Conservation (phyloP, 2,329 filamentous ascomycete species). For the Fusarium compactum region DNA sequence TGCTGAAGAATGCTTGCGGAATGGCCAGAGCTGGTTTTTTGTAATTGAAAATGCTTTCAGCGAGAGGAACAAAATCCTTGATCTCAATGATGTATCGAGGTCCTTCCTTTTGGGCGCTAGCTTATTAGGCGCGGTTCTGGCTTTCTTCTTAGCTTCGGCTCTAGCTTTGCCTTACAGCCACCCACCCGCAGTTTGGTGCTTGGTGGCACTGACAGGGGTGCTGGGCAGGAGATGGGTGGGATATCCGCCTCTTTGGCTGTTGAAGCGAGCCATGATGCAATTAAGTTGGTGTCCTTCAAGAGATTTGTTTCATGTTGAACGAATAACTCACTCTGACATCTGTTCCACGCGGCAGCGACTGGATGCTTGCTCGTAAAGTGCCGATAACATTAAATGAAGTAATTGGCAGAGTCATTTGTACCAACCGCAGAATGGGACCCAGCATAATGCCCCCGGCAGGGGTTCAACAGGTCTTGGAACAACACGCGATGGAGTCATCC, state of each 20-base stretch:
- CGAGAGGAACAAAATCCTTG: conserved; percentile 55
- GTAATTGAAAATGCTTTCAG: conserved; percentile 51
- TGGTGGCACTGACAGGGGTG: too few species aligned
- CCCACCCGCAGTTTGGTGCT: neutral
- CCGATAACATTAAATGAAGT: too few species aligned
- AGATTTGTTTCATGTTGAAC: too few species aligned
- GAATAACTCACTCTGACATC: too few species aligned
- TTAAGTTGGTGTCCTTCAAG: neutral
- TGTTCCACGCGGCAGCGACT: too few species aligned
- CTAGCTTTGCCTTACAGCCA: neutral
- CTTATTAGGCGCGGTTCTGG: neutral
- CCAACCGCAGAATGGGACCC: too few species aligned
- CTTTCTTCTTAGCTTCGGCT: neutral
- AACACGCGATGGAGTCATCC: neutral
- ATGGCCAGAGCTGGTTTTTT: conserved; percentile 43
- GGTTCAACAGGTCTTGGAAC: too few species aligned
- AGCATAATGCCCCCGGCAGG: too few species aligned
- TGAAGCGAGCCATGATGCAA: neutral
- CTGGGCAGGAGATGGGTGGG: neutral
- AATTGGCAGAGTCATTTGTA: too few species aligned
- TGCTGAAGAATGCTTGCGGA: conserved; percentile 47
- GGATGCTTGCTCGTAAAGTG: too few species aligned
- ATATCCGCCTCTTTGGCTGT: neutral
- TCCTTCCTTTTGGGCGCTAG: neutral
- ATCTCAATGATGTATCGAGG: conserved; percentile 50